Percentiles rank a stretch among this genome's conserved stretches.
These are phyloP conservation scores for Solanum hybrid DNA, from an alignment of 305 asterid genomes.

Conservation along the genomic window DNA sequence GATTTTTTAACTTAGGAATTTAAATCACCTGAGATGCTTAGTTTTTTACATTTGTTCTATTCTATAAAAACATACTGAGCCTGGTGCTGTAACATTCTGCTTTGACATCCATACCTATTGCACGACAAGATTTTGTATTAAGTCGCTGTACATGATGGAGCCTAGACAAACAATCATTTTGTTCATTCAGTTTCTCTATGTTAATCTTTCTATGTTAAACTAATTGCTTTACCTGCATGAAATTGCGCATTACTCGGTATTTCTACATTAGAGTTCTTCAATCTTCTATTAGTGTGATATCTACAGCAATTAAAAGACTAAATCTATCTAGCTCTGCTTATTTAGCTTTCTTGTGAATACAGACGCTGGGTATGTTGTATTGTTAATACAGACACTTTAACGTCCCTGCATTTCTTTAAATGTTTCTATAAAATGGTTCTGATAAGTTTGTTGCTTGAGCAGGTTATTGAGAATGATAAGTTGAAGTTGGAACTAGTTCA, in stretches of 20 bases:
- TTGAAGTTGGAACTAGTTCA: constrained; percentile 67
- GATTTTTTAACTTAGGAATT: background rate
- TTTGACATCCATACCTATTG: background rate
- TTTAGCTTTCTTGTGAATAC: background rate
- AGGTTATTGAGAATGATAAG: constrained; percentile 79
- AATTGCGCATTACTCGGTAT: background rate
- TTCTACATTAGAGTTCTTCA: background rate
- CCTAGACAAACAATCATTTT: background rate
- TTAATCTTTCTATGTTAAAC: background rate
- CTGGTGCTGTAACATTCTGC: background rate
- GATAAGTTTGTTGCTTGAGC: constrained; percentile 18
- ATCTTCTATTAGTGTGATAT: background rate
- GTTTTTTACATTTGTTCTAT: background rate
- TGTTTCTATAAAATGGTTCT: background rate
- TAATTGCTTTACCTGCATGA: background rate
- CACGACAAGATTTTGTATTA: background rate
- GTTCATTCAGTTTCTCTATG: background rate
- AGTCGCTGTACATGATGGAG: background rate
- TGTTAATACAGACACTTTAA: background rate
- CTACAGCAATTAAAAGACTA: background rate
- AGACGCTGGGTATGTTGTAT: background rate
- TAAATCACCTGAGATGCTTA: background rate
- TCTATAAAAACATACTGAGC: background rate
- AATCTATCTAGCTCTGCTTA: background rate
- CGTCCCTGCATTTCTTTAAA: background rate